These are phyloP conservation scores for Diplodia scrobiculata DNA, from an alignment of 2,329 filamentous ascomycete genomes.

Conservation along the genomic window DNA sequence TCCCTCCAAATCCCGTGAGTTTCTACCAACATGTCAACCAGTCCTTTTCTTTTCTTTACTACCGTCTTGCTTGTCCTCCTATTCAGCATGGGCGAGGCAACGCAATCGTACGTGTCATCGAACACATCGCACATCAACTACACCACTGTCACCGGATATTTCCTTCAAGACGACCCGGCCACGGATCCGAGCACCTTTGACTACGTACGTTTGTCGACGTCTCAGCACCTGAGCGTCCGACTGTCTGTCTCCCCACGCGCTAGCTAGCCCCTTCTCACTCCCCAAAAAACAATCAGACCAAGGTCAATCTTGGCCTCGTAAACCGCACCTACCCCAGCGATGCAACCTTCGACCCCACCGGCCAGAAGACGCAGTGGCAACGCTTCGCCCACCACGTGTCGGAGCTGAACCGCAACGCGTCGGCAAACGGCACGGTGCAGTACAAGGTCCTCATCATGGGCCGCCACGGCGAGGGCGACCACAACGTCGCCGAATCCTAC, in stretches of 20 bases:
- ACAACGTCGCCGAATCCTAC: slow-evolving; percentile 66
- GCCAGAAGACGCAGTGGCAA: slow-evolving; percentile 63
- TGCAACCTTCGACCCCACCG: slow-evolving; percentile 40
- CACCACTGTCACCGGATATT: slow-evolving; percentile 63
- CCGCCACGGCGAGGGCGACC: slow-evolving; percentile 68
- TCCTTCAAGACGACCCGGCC: slow-evolving; percentile 62
- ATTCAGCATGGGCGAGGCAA: slow-evolving; percentile 28
- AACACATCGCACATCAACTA: slow-evolving; percentile 56
- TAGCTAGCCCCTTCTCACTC: background rate
- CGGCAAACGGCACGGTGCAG: slow-evolving; percentile 45
- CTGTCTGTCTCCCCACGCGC: slow-evolving; percentile 10
- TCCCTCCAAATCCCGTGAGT: background rate
- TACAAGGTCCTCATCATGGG: slow-evolving; percentile 71
- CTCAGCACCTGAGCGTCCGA: slow-evolving; percentile 33
- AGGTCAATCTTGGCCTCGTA: slow-evolving; percentile 66
- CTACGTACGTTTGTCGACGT: slow-evolving; percentile 51
- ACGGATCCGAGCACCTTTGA: slow-evolving; percentile 63
- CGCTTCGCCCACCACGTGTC: slow-evolving; percentile 63
- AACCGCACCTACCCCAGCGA: slow-evolving; percentile 64
- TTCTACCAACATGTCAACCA: slow-evolving; percentile 16
- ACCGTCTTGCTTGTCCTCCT: slow-evolving; percentile 25
- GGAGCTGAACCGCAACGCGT: slow-evolving; percentile 54
- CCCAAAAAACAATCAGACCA: slow-evolving; percentile 47
- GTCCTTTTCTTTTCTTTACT: slow-evolving; percentile 27
- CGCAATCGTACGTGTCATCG: slow-evolving; percentile 13